These are phyloP conservation scores for Ascosphaera acerosa DNA, from an alignment of 2,329 filamentous ascomycete species.

Conservation along the genomic window DNA sequence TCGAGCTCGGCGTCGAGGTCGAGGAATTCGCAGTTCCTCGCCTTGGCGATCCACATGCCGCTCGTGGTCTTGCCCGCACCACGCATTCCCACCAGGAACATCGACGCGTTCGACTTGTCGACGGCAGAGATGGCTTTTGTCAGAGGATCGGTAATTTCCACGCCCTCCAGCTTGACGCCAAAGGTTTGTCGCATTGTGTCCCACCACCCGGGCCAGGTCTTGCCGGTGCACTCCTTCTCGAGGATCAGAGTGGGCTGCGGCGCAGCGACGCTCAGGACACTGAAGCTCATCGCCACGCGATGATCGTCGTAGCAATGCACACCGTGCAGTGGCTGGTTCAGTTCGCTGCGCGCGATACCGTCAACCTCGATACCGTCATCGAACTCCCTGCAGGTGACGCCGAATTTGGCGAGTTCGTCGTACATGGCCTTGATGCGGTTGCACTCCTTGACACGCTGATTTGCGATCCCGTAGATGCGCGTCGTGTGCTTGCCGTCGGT, in stretches of 20 bases:
- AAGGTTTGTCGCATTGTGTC: slow-evolving; percentile 63
- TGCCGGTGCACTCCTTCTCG: slow-evolving; percentile 80
- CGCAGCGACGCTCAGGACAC: slow-evolving; percentile 52
- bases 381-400: slow-evolving; percentile 60
- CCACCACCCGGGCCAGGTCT: slow-evolving; percentile 99
- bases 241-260: slow-evolving; percentile 50
- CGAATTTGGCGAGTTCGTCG: slow-evolving; percentile 81
- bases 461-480: slow-evolving; percentile 78
- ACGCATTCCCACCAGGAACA: slow-evolving; percentile 93
- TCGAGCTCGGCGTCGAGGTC: slow-evolving; percentile 83
- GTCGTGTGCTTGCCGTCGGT: slow-evolving; percentile 38
- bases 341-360: slow-evolving; percentile 26
- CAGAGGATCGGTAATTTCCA: slow-evolving; percentile 24
- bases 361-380: slow-evolving; percentile 70
- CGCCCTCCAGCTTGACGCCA: slow-evolving; percentile 48
- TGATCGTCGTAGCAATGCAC: slow-evolving; percentile 95
- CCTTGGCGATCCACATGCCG: slow-evolving; percentile 57
- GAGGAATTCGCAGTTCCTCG: slow-evolving; percentile 50
- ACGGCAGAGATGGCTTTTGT: slow-evolving; percentile 8
- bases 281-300: slow-evolving; percentile 95
- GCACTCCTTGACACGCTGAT: slow-evolving; percentile 94
- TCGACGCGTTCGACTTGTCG: slow-evolving; percentile 31
- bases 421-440: slow-evolving; percentile 93
- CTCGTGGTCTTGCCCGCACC: slow-evolving; percentile 92
- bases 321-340: slow-evolving; percentile 33